Evolutionary conservation across 495 filamentous ascomycete genomes (phyloP), one percentile per base, ranked within the genome.

Genomic region (Parathielavia hyrcaniae): DNA sequence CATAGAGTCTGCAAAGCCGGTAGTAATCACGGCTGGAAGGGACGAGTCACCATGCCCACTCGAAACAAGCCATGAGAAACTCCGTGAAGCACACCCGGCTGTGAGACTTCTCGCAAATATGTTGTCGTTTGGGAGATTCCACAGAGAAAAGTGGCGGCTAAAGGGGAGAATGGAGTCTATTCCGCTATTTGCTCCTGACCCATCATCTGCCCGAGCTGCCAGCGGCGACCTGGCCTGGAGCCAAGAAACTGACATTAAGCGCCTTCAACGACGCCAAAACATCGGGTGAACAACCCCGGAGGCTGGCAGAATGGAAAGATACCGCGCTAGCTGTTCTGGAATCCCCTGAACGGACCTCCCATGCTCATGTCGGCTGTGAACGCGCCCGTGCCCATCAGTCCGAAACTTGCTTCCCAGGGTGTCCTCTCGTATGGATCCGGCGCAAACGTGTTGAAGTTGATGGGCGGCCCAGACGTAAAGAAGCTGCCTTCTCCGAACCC

Each of bases 401-500:
- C 58, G 20, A 55, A 46, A 12, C 30, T 16, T 13, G 35, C 14
- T 19, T 55, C 50, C 58, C 58, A 60, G 8, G 23, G 6, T 0
- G 23, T 23, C 8, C 50, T 50, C 5, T 55, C 19, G 23, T 55
- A 60, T 0, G 55, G 51, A 5, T 39, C 36, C 48, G 58, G 58
- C 0, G 39, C 38, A 39, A 60, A 55, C 1, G 44, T 39, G 19
- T 44, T 54, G 17, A 55, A 51, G 32, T 54, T 20, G 13, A 35
- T 46, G 2, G 46, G 52, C 26, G 58, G 51, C 11, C 13, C 50
- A 13, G 58, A 44, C 12, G 38, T 23, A 30, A 44, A 49, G 43
- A 60, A 60, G 30, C 16, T 43, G 23, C 12, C 51, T 2, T 50
- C 58, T 14, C 16, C 40, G 26, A 55, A 60, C 17, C 51, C 58